These are phyloP conservation scores for Kwoniella mangroviensis DNA, from an alignment of 768 basidiomycete species.

Conservation along the genomic window DNA sequence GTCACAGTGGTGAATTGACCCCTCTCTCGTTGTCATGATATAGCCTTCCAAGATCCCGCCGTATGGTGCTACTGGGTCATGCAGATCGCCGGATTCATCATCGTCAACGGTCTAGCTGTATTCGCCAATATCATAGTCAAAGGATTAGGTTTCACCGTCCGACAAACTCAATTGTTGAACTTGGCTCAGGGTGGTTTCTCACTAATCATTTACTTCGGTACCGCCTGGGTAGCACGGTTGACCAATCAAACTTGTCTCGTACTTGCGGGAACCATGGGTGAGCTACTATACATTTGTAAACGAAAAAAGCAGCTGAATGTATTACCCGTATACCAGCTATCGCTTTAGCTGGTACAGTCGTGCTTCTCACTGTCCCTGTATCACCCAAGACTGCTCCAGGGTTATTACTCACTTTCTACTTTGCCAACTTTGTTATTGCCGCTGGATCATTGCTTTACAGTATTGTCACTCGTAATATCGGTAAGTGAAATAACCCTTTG, in stretches of 20 bases:
- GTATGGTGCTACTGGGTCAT: conserved; percentile 63
- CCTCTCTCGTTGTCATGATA: not conserved
- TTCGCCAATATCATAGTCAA: conserved; percentile 66
- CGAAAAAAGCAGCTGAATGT: not conserved
- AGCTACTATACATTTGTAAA: conserved; percentile 6
- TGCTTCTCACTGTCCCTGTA: conserved; percentile 62
- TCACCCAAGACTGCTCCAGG: conserved; percentile 61
- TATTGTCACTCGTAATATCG: conserved; percentile 42
- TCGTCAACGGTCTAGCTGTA: conserved; percentile 63
- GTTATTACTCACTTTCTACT: conserved; percentile 63
- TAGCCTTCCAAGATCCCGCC: conserved; percentile 61
- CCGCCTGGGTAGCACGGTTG: conserved; percentile 39
- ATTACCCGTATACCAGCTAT: conserved; percentile 50
- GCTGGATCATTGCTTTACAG: conserved; percentile 41
- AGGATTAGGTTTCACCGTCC: conserved; percentile 61
- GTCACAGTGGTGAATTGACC: not conserved
- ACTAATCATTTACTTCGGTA: conserved; percentile 38
- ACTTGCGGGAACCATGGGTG: conserved; percentile 62
- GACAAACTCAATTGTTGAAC: conserved; percentile 65
- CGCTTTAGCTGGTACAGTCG: conserved; percentile 63
- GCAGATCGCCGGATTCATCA: conserved; percentile 63
- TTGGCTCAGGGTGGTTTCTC: conserved; percentile 57
- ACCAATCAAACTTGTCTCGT: conserved; percentile 63
- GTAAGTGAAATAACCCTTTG: not conserved
- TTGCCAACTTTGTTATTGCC: conserved; percentile 42